Percentiles rank a stretch among this genome's conserved stretches.
phyloP scores from a whole-genome alignment of 1,284 basidiomycete species.

The Lentinula novae-zelandiae region DNA sequence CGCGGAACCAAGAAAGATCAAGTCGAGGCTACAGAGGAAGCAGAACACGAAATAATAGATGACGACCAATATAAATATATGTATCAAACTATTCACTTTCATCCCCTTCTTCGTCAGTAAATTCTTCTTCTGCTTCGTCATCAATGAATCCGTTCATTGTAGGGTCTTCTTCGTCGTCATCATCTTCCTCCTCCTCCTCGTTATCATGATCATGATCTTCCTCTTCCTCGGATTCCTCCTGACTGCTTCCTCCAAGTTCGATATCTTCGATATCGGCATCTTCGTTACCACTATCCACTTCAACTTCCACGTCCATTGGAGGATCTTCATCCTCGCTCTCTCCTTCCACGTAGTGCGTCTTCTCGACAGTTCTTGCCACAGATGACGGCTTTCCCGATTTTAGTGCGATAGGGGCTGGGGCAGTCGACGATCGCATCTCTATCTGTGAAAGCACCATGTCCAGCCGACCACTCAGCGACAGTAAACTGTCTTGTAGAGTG shows the following conservation, averaged over 20 bases:
- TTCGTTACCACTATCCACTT: conserved; percentile 58
- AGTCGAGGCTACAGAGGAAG: not conserved
- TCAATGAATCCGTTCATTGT: conserved; percentile 65
- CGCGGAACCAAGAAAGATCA: not conserved
- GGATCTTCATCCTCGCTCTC: conserved; percentile 69
- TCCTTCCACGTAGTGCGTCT: conserved; percentile 68
- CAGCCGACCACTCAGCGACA: conserved; percentile 84
- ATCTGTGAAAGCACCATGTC: conserved; percentile 95
- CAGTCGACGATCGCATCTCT: conserved; percentile 71
- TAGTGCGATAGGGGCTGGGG: conserved; percentile 50
- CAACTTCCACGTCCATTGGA: conserved; percentile 67
- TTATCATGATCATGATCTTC: conserved; percentile 41
- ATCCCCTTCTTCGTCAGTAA: conserved; percentile 59
- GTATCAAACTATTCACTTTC: conserved; percentile 40
- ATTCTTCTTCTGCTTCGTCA: conserved; percentile 71
- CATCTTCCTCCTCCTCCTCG: conserved; percentile 45
- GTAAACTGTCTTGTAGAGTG: conserved; percentile 79
- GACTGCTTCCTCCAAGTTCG: conserved; percentile 56
- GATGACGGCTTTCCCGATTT: conserved; percentile 16
- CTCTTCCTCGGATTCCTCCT: conserved; percentile 46
- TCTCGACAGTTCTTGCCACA: conserved; percentile 33
- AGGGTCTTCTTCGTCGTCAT: conserved; percentile 49
- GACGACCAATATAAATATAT: not conserved
- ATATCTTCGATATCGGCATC: conserved; percentile 69
- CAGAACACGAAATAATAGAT: conserved; percentile 2